Percentiles rank a stretch among this genome's conserved stretches.
phyloP scores from a whole-genome alignment of 2,329 filamentous ascomycete genomes.

The Venturia asperata region DNA sequence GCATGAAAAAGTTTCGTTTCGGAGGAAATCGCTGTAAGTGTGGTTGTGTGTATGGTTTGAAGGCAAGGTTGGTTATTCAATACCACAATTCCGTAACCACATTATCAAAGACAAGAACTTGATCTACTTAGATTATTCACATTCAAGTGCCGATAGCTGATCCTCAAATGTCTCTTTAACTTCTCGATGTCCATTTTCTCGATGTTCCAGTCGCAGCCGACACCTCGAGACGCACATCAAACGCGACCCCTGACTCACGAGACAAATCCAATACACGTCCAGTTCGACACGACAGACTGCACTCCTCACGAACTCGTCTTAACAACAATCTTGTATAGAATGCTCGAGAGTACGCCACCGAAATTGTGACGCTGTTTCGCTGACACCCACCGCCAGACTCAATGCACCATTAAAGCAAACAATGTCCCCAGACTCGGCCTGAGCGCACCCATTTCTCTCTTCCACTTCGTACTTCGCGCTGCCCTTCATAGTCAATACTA shows the following conservation, averaged over 20 bases:
- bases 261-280: conserved; percentile 10
- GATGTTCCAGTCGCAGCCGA: not conserved
- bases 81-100: not conserved
- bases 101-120: not conserved
- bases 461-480: not conserved
- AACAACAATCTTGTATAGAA: not conserved
- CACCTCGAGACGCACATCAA: not conserved
- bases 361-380: conserved; percentile 12
- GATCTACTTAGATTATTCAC: not conserved
- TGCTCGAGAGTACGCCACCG: conserved; percentile 3
- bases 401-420: conserved; percentile 15
- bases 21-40: not conserved
- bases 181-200: not conserved
- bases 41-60: not conserved
- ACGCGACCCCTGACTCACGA: conserved; percentile 4
- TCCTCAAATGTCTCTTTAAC: not conserved
- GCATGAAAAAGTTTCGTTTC: conserved; percentile 6
- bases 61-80: not conserved
- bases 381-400: not conserved
- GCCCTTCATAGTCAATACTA: not conserved
- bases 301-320: not conserved
- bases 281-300: not conserved
- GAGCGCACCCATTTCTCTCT: conserved; percentile 1
- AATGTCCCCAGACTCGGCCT: conserved; percentile 1
- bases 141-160: not conserved